Evolutionary conservation across 352 stramenopile genomes (phyloP), one percentile per base, ranked within the genome.

Genomic region (Phytopythium oedochilum): DNA sequence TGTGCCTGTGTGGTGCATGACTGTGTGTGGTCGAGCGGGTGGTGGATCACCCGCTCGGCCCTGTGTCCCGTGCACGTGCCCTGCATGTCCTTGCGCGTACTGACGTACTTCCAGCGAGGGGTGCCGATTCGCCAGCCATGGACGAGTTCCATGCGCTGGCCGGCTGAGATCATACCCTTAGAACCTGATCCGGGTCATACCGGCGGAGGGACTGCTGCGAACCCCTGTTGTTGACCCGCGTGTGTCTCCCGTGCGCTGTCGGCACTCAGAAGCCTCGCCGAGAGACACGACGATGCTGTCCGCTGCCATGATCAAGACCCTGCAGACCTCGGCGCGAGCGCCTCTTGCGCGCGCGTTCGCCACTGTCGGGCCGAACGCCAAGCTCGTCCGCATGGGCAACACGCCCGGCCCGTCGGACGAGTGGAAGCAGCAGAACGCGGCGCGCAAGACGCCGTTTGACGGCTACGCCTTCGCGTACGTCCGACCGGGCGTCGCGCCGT

Each of bases 141-240:
- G 64, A 78, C 70, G 3, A 70, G 62, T 75, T 78, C 69, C 54
- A 65, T 75, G 64, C 49, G 70, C 63, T 70, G 60, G 55, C 59
- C 56, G 72, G 70, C 72, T 83, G 75, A 83, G 72, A 82, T 77
- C 22, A 82, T 50, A 83, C 70, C 70, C 70, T 86, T 77, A 70
- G 60, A 72, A 83, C 75, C 72, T 83, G 72, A 85, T 78, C 74
- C 69, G 74, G 74, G 18, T 79, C 63, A 71, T 76, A 74, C 74
- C 71, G 70, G 73, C 70, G 73, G 70, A 83, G 73, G 73, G 64
- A 83, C 68, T 78, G 67, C 72, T 77, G 72, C 25, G 44, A 29
- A 48, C 42, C 15, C 22, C 46, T 73, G 55, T 68, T 65, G 32
- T 49, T 73, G 46, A 43, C 29, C 63, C 42, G 14, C 38, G 26